phyloP scores from a whole-genome alignment of 202 grass and related monocot species.

The Alloteropsis angusta region DNA sequence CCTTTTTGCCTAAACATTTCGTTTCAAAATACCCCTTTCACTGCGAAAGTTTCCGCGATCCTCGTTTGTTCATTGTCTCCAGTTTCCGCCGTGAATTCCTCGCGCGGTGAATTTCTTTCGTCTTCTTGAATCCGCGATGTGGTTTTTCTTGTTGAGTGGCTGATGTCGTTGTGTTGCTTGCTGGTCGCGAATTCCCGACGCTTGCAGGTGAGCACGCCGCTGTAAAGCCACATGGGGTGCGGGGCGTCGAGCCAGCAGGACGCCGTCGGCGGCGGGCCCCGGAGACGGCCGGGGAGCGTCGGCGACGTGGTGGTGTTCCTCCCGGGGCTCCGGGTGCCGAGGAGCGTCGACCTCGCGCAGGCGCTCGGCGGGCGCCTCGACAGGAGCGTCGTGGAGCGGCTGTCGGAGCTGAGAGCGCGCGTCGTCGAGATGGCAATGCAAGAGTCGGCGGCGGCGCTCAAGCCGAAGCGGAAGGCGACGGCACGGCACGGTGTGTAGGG shows the following conservation, averaged over 20 bases:
- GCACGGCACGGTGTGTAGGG: conserved; percentile 59
- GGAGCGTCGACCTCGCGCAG: conserved; percentile 55
- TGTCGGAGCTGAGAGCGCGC: conserved; percentile 48
- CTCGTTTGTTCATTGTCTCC: background rate
- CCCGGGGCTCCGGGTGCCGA: conserved; percentile 73
- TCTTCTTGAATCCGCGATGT: background rate
- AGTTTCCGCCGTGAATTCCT: background rate
- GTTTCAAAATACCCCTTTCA: background rate
- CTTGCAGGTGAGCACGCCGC: conserved; percentile 1
- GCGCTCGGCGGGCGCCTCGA: conserved; percentile 40
- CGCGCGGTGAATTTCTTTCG: background rate
- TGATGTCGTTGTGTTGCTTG: background rate
- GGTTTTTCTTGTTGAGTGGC: background rate
- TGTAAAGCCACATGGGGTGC: conserved; percentile 65
- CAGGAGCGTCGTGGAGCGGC: conserved; percentile 34
- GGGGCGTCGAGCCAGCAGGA: conserved; percentile 49
- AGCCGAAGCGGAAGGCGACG: conserved; percentile 46
- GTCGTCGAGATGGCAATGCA: conserved; percentile 74
- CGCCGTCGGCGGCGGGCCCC: conserved; percentile 24
- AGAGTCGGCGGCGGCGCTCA: conserved; percentile 50
- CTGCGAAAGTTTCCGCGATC: background rate
- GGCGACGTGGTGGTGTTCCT: conserved; percentile 90
- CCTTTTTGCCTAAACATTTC: background rate
- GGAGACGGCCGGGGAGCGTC: conserved; percentile 54
- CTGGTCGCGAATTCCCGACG: background rate